Conservation (phyloP, 73 alveolate species). For the Paramecium sonneborni region DNA sequence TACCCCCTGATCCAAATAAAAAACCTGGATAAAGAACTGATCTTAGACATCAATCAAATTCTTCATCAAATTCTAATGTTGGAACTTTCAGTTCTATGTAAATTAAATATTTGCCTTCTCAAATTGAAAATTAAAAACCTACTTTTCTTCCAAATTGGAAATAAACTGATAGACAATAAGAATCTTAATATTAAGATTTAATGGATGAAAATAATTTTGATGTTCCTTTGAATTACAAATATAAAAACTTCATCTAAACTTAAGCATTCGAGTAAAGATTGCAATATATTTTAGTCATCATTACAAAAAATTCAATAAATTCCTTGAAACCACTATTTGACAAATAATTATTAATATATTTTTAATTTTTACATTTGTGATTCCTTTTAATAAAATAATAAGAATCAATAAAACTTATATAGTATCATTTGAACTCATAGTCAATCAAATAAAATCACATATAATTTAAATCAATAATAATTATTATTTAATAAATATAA, state of each 20-base stretch:
- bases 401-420: too few species aligned
- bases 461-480: too few species aligned
- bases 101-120: not conserved
- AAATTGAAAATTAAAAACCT: not conserved
- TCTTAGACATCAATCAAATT: not conserved
- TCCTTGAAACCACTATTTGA: not conserved
- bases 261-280: not conserved
- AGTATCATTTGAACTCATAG: too few species aligned
- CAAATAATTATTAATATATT: not conserved
- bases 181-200: not conserved
- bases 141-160: not conserved
- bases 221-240: not conserved
- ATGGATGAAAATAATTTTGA: not conserved
- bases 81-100: not conserved
- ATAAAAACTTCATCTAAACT: not conserved
- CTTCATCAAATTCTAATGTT: not conserved
- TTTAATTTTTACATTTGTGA: not conserved
- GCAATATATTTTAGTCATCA: not conserved
- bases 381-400: too few species aligned
- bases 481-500: too few species aligned
- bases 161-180: not conserved
- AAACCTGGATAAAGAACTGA: not conserved
- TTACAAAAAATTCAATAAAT: not conserved
- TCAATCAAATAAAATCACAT: too few species aligned
- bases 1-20: constrained; percentile 22